Percentiles rank a stretch among this genome's conserved stretches.
phyloP scores from a whole-genome alignment of 345 rosid species.

The Arabidopsis thaliana region DNA sequence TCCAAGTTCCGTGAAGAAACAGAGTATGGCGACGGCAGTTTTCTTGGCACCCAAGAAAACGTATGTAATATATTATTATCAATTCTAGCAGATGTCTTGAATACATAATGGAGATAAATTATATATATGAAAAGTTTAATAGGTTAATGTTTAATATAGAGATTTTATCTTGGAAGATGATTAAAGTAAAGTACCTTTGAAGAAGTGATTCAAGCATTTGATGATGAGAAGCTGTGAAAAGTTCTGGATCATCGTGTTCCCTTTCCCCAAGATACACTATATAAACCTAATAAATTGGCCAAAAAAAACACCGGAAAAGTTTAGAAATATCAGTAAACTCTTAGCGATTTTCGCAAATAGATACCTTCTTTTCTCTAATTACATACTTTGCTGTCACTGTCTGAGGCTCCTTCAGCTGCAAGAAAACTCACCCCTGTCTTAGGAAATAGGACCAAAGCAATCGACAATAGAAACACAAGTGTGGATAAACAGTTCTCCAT shows the following conservation, averaged over 20 bases:
- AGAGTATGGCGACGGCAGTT: neutral
- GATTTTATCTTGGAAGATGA: neutral
- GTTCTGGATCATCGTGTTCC: constrained; percentile 47
- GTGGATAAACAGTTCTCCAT: constrained; percentile 23
- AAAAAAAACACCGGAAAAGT: neutral
- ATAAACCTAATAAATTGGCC: constrained; percentile 36
- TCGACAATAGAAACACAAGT: constrained; percentile 20
- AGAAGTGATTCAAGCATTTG: constrained; percentile 49
- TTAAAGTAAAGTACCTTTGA: constrained; percentile 46
- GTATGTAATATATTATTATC: neutral
- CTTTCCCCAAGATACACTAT: constrained; percentile 61
- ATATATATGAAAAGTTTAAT: neutral
- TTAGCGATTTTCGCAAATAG: neutral
- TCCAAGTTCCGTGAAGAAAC: neutral
- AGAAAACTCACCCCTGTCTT: constrained; percentile 10
- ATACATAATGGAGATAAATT: too few species aligned
- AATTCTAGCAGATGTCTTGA: neutral
- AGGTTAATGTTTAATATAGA: neutral
- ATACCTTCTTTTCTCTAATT: neutral
- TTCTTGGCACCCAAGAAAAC: constrained; percentile 25
- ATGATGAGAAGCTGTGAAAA: constrained; percentile 49
- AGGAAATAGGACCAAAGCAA: constrained; percentile 16
- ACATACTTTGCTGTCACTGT: constrained; percentile 17
- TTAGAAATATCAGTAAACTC: neutral
- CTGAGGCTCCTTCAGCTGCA: constrained; percentile 20